Percentiles rank a stretch among this genome's conserved stretches.
These are phyloP conservation scores for Saccharomycopsis fibuligera DNA, from an alignment of 805 yeast genomes.

Conservation along the genomic window DNA sequence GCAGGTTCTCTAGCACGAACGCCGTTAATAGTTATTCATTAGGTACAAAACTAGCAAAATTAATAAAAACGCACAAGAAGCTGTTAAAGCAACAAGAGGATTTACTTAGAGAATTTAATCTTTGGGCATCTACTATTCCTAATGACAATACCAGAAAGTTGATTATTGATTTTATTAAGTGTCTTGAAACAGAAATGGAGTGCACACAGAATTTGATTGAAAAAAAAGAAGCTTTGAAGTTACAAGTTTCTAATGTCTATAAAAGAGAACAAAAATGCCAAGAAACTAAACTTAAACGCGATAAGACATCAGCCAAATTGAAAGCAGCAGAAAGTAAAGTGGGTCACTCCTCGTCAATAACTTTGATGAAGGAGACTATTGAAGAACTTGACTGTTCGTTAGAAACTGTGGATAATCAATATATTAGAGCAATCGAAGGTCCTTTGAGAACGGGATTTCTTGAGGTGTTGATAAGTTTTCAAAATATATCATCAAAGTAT, in stretches of 20 bases:
- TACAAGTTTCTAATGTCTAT: conserved; percentile 39
- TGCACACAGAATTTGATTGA: conserved; percentile 33
- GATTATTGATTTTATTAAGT: conserved; percentile 35
- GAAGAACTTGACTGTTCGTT: conserved; percentile 46
- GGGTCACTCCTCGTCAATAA: conserved; percentile 41
- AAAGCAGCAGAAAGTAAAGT: conserved; percentile 34
- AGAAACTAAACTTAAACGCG: conserved; percentile 33
- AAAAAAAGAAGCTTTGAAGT: conserved; percentile 37
- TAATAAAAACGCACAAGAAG: conserved; percentile 36
- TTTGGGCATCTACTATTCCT: conserved; percentile 38
- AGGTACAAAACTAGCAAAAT: conserved; percentile 30
- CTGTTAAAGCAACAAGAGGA: conserved; percentile 32
- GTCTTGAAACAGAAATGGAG: conserved; percentile 34
- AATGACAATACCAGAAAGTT: conserved; percentile 34
- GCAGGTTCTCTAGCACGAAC: conserved; percentile 22
- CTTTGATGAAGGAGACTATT: conserved; percentile 41
- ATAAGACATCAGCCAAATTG: conserved; percentile 33
- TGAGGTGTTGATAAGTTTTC: conserved; percentile 34
- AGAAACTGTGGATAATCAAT: conserved; percentile 48
- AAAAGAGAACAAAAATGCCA: conserved; percentile 44
- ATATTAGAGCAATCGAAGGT: conserved; percentile 38
- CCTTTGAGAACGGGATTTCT: conserved; percentile 39
- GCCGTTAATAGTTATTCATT: conserved; percentile 27
- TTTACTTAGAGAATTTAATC: conserved; percentile 34
- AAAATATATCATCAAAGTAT: not conserved